Base-by-base conservation (phyloP, 208 protist species). In the Wallacemonas sp. region DNA sequence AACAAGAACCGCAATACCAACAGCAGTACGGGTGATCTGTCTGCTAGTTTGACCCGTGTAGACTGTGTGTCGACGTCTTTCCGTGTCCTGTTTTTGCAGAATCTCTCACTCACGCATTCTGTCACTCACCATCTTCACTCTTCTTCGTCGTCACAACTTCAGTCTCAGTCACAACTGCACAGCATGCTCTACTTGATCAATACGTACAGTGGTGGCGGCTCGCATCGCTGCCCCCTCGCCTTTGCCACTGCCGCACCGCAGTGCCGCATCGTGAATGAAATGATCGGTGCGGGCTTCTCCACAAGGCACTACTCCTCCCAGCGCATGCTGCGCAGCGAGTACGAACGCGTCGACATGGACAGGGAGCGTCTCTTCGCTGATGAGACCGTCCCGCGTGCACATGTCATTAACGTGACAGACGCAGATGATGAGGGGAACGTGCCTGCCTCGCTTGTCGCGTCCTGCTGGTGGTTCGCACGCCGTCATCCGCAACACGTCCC, bases 391-490 rank as follows among this genome's bases (percentile, higher is more conserved):
- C 52, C 26, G 26, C 52, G 52, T 8, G 30, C 32, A n/a, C 52
- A 58, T 24, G 52, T 58, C 17, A 19, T 58, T 26, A 8, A 6
- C 11, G 52, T 58, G 16, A 58, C 34, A 24, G 12, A 26, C 4
- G 2, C n/a, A 4, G 52, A 27, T 24, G 52, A 12, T 6, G 52
- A 33, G 16, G 32, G 52, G 5, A 30, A 24, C 8, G 19, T 58
- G 9, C 52, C 52, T 9, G 17, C 14, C 8, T 58, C 52, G 5
- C 32, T 58, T 9, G 52, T n/a, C 14, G 52, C 52, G 6, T 24
- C 52, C 2, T 34, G 29, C 52, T 58, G 52, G 52, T 58, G 52
- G 52, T 58, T 58, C n/a, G 32, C n/a, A n/a, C n/a, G 4, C 4
- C 4, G 19, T 8, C 52, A 58, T 21, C 52, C 52, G n/a, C 52